Evolutionary conservation across 2,329 filamentous ascomycete species (phyloP), one percentile per base, ranked within the genome.

Genomic region (Fusarium concolor): DNA sequence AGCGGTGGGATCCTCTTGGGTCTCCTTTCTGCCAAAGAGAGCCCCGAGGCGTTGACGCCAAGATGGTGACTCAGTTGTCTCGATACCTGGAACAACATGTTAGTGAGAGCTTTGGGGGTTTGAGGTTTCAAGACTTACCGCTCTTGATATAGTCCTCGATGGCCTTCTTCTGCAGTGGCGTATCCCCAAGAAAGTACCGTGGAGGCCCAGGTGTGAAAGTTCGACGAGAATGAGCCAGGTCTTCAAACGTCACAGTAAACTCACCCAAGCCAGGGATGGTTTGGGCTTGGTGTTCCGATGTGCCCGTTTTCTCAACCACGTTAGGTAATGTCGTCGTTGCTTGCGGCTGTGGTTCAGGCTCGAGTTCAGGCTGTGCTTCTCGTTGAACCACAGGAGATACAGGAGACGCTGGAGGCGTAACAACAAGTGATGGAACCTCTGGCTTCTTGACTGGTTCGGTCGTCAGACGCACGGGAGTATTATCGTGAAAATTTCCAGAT

Each of bases 121-220:
- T 20, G 3, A 15, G 5, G 15, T 15, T 4, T 33, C n/a, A 14
- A 51, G 29, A 59, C 74, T 68, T 62, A 72, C 75, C 53, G 8
- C 55, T 46, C 17, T 65, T 58, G n/a, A 70, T 31, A 22, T 33
- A 35, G 6, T 61, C 33, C 49, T 78, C 74, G 15, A 79, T 29
- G 11, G 50, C 56, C 42, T 62, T 70, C 59, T 67, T 71, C 62
- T 79, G 76, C 29, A 69, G 46, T 37, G 70, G 71, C 11, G 76
- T 78, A 39, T 77, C 74, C 8, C 76, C 77, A 24, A 66, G 65
- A 71, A 75, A 74, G 50, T 72, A 78, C 49, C 72, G 67, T 14
- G 62, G 53, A 26, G 55, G 51, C 1, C 76, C 72, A 5, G 72
- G 70, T 5, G 63, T 50, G 33, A 77, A 77, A 24, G 46, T 52